Evolutionary conservation across 148 eudicot genomes (phyloP), one percentile per base, ranked within the genome.

Genomic region (Chenopodium formosanum): DNA sequence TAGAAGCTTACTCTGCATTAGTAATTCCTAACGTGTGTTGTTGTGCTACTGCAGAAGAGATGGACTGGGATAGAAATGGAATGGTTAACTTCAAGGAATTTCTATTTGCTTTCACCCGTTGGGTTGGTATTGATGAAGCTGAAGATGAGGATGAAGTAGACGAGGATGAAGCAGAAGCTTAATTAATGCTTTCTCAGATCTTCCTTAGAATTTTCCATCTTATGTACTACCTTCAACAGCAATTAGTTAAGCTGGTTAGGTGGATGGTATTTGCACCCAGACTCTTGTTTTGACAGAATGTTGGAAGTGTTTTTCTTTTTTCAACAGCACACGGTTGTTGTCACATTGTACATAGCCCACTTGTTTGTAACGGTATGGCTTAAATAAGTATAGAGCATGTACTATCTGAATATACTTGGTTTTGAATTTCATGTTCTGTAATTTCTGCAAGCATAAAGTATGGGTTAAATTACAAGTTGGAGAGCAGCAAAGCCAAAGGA

Each of bases 61-160:
- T 95, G 98, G 98, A 95, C 83, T 95, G 96, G 97, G 96, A 93
- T 81, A 93, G 86, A 82, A 95, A 93, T 80, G 98, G 98, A 83
- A 93, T 89, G 93, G 97, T 95, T 80, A 93, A 90, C 83, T 93
- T 92, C 87, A 93, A 92, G 86, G 98, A 93, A 78, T 95, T 91
- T 80, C 90, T 95, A 74, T 95, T 95, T 78, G 96, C 98, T 63
- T 95, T 93, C 85, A 92, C 97, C 53, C 87, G 86, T 32, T 93
- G 98, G 98, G 97, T 95, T 68, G 96, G 97, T 73, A 92, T 95
- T 27, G 96, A 91, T 37, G 94, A 90, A 40, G 82, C 27, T 40
- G 97, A 94, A 53, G 98, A 95, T 76, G 93, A 95, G 47, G 89
- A 81, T 75, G 86, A 75, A 56, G 22, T 14, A 31, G 37, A 67